Evolutionary conservation across 305 asterid genomes (phyloP).

Genomic region (Solanum hybrid): DNA sequence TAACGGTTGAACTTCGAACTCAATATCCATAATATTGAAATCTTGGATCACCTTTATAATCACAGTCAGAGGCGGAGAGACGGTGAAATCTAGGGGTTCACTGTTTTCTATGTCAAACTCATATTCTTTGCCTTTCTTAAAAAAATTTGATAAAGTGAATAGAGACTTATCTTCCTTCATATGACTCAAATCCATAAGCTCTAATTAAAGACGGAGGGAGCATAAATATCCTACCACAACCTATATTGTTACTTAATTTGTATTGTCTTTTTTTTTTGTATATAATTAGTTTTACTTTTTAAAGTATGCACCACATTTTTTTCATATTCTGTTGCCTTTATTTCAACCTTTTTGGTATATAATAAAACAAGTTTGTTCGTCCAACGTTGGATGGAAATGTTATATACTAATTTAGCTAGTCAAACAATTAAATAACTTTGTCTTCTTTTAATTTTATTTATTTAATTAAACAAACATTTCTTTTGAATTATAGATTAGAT

Average conservation of each 20-base stretch:
- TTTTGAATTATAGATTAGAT: background rate
- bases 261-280: background rate
- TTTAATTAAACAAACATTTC: background rate
- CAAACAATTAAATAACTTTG: background rate
- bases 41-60: background rate
- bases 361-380: background rate
- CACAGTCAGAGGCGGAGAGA: background rate
- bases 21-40: background rate
- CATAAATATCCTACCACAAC: background rate
- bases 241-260: background rate
- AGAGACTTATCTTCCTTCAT: too few species aligned
- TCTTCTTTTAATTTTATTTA: background rate
- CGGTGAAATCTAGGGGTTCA: background rate
- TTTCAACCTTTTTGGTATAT: background rate
- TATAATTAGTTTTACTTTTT: background rate
- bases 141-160: background rate
- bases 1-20: background rate
- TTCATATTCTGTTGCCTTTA: background rate
- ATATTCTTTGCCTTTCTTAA: background rate
- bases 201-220: background rate
- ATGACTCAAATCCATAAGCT: accelerated
- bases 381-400: background rate
- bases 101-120: too few species aligned
- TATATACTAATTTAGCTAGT: background rate
- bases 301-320: background rate